Evolutionary conservation across 352 stramenopile genomes (phyloP).

Genomic region (Globisporangium takayamanum): DNA sequence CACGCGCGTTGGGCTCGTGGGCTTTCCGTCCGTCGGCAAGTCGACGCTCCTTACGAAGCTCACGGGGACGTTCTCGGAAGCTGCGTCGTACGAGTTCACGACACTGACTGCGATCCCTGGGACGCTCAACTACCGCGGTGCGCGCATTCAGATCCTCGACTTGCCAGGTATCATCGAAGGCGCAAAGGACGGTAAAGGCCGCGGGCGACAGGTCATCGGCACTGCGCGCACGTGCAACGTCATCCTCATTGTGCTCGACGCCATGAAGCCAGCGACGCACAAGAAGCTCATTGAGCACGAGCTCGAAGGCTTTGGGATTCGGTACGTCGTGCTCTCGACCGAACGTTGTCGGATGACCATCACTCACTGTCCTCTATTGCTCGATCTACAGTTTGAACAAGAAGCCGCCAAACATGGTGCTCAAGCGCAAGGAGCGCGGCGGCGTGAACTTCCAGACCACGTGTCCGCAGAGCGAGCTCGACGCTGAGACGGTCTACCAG

Average conservation of each 20-base stretch:
- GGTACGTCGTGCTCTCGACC: conserved; percentile 19
- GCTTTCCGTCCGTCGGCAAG: conserved; percentile 98
- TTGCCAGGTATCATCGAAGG: conserved; percentile 98
- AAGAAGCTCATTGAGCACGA: conserved; percentile 99
- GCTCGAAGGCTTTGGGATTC: conserved; percentile 97
- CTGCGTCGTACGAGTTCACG: conserved; percentile 98
- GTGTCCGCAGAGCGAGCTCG: conserved; percentile 88
- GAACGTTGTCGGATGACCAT: not conserved
- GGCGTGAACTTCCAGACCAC: conserved; percentile 97
- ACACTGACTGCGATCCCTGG: conserved; percentile 98
- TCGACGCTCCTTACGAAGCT: conserved; percentile 96
- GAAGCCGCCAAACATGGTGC: conserved; percentile 93
- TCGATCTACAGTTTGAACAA: conserved; percentile 89
- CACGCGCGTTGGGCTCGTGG: conserved; percentile 96
- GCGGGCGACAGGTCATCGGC: conserved; percentile 95
- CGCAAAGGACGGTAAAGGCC: conserved; percentile 96
- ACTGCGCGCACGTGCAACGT: conserved; percentile 97
- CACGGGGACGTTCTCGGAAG: conserved; percentile 94
- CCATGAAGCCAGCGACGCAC: conserved; percentile 95
- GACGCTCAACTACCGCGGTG: conserved; percentile 94
- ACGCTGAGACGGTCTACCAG: conserved; percentile 90
- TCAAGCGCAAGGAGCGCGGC: conserved; percentile 96
- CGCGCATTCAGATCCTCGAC: conserved; percentile 86
- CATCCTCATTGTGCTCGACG: conserved; percentile 98
- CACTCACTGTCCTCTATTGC: not conserved